Evolutionary conservation across 768 basidiomycete genomes (phyloP).

Genomic region (Phaeotremella fagi): DNA sequence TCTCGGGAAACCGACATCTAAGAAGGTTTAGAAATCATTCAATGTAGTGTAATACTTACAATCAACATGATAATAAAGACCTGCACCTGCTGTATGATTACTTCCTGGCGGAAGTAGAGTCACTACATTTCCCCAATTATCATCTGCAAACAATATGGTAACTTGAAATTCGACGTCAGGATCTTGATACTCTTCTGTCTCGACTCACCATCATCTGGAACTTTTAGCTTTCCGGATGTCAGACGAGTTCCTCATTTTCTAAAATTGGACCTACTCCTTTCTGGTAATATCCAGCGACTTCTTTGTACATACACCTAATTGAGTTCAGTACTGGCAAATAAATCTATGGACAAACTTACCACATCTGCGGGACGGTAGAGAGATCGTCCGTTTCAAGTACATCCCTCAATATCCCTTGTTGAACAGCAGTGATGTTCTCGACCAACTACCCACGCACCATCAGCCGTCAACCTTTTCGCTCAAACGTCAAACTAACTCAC

Average conservation of each 20-base stretch:
- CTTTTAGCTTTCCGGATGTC: constrained; percentile 20
- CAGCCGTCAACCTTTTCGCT: constrained; percentile 49
- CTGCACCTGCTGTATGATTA: constrained; percentile 62
- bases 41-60: constrained; percentile 24
- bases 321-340: neutral
- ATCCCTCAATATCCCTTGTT: constrained; percentile 58
- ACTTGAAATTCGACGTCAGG: constrained; percentile 1
- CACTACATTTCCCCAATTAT: constrained; percentile 71
- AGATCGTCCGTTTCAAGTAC: constrained; percentile 52
- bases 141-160: constrained; percentile 53
- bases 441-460: constrained; percentile 55
- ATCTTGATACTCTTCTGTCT: neutral
- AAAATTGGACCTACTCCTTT: constrained; percentile 23
- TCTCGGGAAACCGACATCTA: constrained; percentile 60
- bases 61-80: constrained; percentile 63
- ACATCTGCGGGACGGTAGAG: constrained; percentile 59
- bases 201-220: constrained; percentile 22
- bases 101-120: constrained; percentile 58
- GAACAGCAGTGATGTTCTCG: constrained; percentile 56
- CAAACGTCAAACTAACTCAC: constrained; percentile 51
- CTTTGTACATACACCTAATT: constrained; percentile 51
- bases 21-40: neutral
- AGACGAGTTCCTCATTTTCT: neutral
- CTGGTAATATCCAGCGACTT: constrained; percentile 62
- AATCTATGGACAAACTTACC: constrained; percentile 43